Base-by-base conservation (phyloP, 2,329 filamentous ascomycete species). In the Dothidotthia symphoricarpi region DNA sequence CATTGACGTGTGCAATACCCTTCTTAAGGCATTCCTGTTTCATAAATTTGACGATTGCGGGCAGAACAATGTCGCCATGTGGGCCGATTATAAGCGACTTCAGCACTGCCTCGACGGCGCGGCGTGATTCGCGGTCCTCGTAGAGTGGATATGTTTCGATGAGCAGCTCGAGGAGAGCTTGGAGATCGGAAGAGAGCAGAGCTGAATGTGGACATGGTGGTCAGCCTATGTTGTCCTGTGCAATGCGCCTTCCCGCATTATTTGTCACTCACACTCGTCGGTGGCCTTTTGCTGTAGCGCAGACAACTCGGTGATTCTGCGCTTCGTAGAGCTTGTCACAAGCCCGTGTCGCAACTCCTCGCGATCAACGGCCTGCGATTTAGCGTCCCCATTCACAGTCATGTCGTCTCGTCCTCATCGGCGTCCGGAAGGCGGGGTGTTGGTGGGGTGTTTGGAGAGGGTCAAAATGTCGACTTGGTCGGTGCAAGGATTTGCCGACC, bases 71-170 rank as follows among this genome's bases (percentile, higher is more conserved):
- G 26, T 82, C 75, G 19, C 76, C 69, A 32, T 84, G 74, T 13
- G 75, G 70, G 36, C 73, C 74, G 39, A 75, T 75, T 41, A 90
- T 75, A 50, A 91, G 75, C 34, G 81, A 75, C 48, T 75, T 72
- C 39, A 98, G 76, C 63, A 90, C 95, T 69, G 78, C 75, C 65
- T 95, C 86, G 22, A 89, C 88, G 25, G 88, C 88, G 54, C 82
- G 78, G 53, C 93, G 81, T 29, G 93, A 97, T 49, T 80, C 74
- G 56, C 90, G 82, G 69, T 98, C 93, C 67, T 82, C 73, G 68
- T 97, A 98, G 54, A 86, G 81, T 45, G 87, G 80, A 62, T 96
- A 89, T 34, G 90, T 96, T 63, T 82, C 81, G 70, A 97, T 91
- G 22, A 98, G 79, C 24, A 89, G 73, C 45, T 81, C 77, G 47